Conservation (phyloP, 2,329 filamentous ascomycete species). For the Penicillium sp. region DNA sequence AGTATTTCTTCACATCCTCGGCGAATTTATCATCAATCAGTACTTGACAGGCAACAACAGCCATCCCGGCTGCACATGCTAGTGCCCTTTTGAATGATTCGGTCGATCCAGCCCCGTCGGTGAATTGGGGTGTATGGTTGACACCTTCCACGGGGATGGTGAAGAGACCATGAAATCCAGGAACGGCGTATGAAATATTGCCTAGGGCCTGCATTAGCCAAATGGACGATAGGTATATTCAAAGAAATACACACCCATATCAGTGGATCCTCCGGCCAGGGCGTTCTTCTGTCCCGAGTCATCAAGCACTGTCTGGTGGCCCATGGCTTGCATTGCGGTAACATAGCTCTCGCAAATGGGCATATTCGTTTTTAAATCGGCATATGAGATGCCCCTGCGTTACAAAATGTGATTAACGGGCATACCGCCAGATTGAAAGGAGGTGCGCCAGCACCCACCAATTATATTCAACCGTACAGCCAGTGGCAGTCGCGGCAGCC, state of each 20-base stretch:
- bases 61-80: constrained; percentile 31
- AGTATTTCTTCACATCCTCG: constrained; percentile 26
- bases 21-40: constrained; percentile 30
- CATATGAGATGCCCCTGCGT: constrained; percentile 31
- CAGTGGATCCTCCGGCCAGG: constrained; percentile 27
- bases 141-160: constrained; percentile 46
- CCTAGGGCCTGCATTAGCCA: constrained; percentile 31
- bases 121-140: constrained; percentile 54
- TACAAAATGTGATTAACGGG: too few species aligned
- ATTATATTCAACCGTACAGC: constrained; percentile 29
- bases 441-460: constrained; percentile 17
- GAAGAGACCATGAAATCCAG: constrained; percentile 40
- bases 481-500: constrained; percentile 32
- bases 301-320: constrained; percentile 27
- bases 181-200: constrained; percentile 45
- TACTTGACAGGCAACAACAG: constrained; percentile 31
- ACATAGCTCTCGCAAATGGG: constrained; percentile 35
- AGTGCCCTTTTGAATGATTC: constrained; percentile 46
- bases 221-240: background rate
- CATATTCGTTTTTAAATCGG: constrained; percentile 31
- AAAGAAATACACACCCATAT: constrained; percentile 25
- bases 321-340: constrained; percentile 32
- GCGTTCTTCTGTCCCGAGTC: constrained; percentile 18
- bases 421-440: background rate
- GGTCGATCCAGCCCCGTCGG: constrained; percentile 49